These are phyloP conservation scores for Boletus coccyginus DNA, from an alignment of 768 basidiomycete genomes.

Conservation along the genomic window DNA sequence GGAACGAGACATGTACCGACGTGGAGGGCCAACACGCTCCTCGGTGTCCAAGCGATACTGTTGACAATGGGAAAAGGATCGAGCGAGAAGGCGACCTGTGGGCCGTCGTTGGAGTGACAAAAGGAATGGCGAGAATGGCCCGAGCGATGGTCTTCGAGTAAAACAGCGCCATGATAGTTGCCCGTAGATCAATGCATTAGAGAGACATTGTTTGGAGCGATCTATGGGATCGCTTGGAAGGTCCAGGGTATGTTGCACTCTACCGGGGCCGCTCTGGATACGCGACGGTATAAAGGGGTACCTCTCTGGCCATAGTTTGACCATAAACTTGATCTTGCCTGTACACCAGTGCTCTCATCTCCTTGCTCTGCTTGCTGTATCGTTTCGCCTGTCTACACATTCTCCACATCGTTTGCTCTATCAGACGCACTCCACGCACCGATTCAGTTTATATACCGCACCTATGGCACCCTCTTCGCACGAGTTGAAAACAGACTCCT, in stretches of 20 bases:
- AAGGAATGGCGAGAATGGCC: not conserved
- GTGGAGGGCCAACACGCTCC: not conserved
- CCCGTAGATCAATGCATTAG: not conserved
- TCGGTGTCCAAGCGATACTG: no score
- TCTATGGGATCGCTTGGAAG: not conserved
- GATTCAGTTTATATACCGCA: not conserved
- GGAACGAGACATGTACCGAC: no score
- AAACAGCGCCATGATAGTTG: not conserved
- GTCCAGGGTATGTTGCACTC: no score
- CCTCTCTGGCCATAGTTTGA: not conserved
- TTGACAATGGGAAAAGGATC: not conserved
- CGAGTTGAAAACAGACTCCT: not conserved
- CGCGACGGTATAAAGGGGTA: constrained; percentile 2
- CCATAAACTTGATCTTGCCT: not conserved
- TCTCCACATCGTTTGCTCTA: not conserved
- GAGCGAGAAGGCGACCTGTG: not conserved
- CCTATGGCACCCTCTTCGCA: not conserved
- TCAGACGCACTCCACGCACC: not conserved
- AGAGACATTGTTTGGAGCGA: not conserved
- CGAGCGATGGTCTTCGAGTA: not conserved
- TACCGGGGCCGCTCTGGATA: not conserved
- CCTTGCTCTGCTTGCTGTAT: constrained; percentile 1
- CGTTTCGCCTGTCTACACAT: not conserved
- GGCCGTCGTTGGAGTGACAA: not conserved
- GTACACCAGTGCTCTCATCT: not conserved